Evolutionary conservation across 2,329 filamentous ascomycete species (phyloP).

Genomic region (Nothophaeocryptopus gaeumannii): DNA sequence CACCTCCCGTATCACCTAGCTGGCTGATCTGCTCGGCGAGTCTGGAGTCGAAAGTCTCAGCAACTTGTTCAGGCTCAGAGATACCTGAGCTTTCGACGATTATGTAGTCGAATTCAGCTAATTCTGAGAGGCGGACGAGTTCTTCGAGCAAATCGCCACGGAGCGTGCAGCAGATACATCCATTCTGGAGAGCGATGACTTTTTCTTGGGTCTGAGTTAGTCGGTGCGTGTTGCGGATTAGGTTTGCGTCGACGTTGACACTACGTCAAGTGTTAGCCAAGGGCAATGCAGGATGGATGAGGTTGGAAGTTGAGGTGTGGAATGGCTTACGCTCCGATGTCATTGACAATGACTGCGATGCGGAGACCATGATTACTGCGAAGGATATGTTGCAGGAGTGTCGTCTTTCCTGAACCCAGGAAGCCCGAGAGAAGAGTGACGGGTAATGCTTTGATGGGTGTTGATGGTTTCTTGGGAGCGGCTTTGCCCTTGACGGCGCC

Average conservation of each 20-base stretch:
- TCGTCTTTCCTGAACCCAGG: constrained; percentile 67
- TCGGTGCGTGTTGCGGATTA: constrained; percentile 32
- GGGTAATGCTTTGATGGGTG: constrained; percentile 44
- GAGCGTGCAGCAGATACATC: constrained; percentile 74
- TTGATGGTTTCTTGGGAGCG: constrained; percentile 5
- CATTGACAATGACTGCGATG: constrained; percentile 72
- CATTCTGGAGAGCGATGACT: constrained; percentile 40
- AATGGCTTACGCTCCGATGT: constrained; percentile 51
- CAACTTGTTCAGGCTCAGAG: constrained; percentile 70
- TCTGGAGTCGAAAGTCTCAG: constrained; percentile 67
- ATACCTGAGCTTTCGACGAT: constrained; percentile 71
- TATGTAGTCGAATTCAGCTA: constrained; percentile 66
- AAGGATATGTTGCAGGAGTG: constrained; percentile 66
- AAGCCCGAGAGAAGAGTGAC: constrained; percentile 63
- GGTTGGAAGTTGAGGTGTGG: no score
- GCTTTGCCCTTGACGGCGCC: constrained; percentile 6
- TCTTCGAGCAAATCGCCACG: constrained; percentile 69
- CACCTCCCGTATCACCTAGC: constrained; percentile 28
- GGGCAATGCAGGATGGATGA: no score
- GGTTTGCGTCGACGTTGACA: constrained; percentile 34
- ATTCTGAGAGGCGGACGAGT: constrained; percentile 61
- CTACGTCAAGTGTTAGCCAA: constrained; percentile 11
- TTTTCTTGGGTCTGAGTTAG: constrained; percentile 34
- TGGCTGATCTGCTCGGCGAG: constrained; percentile 38
- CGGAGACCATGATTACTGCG: constrained; percentile 64